Percentiles rank a stretch among this genome's conserved stretches.
These are phyloP conservation scores for Chaetomidium leptoderma DNA, from an alignment of 495 filamentous ascomycete genomes.

Conservation along the genomic window DNA sequence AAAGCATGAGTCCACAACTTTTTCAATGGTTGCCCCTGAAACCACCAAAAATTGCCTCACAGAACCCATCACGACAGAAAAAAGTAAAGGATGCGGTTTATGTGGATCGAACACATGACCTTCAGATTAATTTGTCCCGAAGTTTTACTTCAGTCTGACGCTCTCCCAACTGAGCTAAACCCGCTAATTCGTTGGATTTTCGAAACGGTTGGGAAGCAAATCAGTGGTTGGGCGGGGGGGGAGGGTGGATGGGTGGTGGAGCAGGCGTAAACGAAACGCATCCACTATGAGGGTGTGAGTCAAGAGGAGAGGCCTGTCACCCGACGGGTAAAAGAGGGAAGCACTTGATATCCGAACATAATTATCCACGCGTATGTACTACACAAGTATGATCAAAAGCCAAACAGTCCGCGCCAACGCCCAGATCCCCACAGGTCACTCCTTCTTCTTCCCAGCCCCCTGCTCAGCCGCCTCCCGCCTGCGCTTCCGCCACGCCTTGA, in stretches of 20 bases:
- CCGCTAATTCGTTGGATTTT: conserved; percentile 2
- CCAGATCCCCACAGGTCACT: conserved; percentile 17
- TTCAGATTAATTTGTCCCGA: conserved; percentile 22
- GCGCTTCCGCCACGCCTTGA: conserved; percentile 53
- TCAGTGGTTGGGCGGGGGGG: no score
- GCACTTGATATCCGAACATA: no score
- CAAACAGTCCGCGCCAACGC: conserved; percentile 2
- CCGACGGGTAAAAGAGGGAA: no score
- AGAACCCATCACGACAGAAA: not conserved
- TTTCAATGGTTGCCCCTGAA: no score
- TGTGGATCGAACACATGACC: conserved; percentile 26
- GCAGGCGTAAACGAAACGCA: no score
- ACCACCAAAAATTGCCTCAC: no score
- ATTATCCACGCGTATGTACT: no score
- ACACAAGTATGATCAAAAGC: not conserved
- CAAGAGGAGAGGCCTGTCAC: no score
- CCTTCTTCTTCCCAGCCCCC: conserved; percentile 30
- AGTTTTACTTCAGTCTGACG: conserved; percentile 25
- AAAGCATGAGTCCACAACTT: no score
- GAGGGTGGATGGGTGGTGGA: no score
- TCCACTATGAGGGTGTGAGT: no score
- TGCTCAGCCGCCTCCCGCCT: conserved; percentile 34
- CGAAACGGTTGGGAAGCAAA: not conserved
- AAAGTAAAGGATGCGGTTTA: conserved; percentile 13
- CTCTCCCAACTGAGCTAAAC: conserved; percentile 27